Evolutionary conservation across 352 stramenopile genomes (phyloP).

Genomic region (Pythium insidiosum): DNA sequence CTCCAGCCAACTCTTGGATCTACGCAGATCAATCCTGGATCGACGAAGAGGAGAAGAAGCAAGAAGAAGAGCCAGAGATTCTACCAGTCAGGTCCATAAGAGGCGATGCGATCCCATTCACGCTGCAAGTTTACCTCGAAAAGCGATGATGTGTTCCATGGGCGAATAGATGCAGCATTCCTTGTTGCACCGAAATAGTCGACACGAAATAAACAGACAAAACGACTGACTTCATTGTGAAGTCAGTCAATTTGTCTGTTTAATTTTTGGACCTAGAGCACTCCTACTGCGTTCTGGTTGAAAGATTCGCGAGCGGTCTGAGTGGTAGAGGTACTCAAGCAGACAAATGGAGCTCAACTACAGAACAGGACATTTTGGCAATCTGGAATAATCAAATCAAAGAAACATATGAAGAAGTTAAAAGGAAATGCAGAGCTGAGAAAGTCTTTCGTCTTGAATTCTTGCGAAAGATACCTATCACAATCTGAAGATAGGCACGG

Average conservation of each 20-base stretch:
- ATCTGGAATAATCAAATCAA: slow-evolving; percentile 13
- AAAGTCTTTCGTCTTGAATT: no score
- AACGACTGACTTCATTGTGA: no score
- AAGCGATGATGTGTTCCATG: slow-evolving; percentile 3
- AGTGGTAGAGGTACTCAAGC: slow-evolving; percentile 1
- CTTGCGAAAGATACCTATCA: no score
- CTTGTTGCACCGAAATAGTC: no score
- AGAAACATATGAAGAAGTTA: slow-evolving; percentile 13
- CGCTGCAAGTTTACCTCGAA: slow-evolving; percentile 61
- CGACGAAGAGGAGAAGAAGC: slow-evolving; percentile 15
- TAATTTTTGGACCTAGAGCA: no score
- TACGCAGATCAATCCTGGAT: slow-evolving; percentile 49
- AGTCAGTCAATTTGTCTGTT: no score
- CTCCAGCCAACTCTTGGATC: slow-evolving; percentile 58
- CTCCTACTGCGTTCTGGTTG: no score
- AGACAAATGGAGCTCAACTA: slow-evolving; percentile 3
- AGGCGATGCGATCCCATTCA: slow-evolving; percentile 25
- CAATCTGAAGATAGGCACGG: slow-evolving; percentile 7
- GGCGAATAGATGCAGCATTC: no score
- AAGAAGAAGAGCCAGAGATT: slow-evolving; percentile 13
- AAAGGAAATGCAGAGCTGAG: slow-evolving; percentile 5
- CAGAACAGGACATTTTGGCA: slow-evolving; percentile 12
- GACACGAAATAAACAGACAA: no score
- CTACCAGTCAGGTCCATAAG: slow-evolving; percentile 39
- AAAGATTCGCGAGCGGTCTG: neutral